Evolutionary conservation across 192 early-diverging fungal species (phyloP), one percentile per base, ranked within the genome.

Genomic region (Mortierella antarctica): DNA sequence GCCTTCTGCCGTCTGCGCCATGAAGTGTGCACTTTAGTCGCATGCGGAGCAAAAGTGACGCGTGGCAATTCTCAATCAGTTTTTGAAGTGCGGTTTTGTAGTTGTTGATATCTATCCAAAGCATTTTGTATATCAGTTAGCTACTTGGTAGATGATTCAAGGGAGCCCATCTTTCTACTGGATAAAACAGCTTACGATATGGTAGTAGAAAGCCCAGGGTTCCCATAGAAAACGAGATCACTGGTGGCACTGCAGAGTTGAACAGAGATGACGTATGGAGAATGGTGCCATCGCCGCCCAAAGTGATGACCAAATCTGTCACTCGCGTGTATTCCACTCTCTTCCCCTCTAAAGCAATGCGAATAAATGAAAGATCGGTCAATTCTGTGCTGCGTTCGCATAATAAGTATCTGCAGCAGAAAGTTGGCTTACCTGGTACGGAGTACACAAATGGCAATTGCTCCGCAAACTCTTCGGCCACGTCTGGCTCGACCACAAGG

Each of bases 141-240:
- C 45, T 9, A 47, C 8, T 62, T 12, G 13, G 18, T 62, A 47
- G 15, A 45, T n/a, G 9, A 44, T 53, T 47, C 14, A n/a, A 40
- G 39, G 12, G 55, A 8, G 68, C 41, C 11, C 5, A 18, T 7
- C 14, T 6, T 71, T 15, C 21, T 14, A 70, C 14, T 21, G 18
- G 45, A 8, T 50, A 54, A 42, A 41, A 67, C 15, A 5, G 65
- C 82, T 63, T 87, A 91, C 89, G 84, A 81, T 93, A 97, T 10
- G 95, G 94, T 69, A 96, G 83, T n/a, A 98, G 87, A 67, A 98
- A 98, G 0, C 96, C 95, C 4, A 98, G 78, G 6, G 96, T 96
- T 12, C 96, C 96, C 84, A 98, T 86, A 10, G 96, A 98, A 60
- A 98, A 98, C 10, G 95, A 95, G 53, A 97, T 83, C n/a, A 98